Conservation (phyloP, 345 rosid genomes). For the Erodium maritimum region DNA sequence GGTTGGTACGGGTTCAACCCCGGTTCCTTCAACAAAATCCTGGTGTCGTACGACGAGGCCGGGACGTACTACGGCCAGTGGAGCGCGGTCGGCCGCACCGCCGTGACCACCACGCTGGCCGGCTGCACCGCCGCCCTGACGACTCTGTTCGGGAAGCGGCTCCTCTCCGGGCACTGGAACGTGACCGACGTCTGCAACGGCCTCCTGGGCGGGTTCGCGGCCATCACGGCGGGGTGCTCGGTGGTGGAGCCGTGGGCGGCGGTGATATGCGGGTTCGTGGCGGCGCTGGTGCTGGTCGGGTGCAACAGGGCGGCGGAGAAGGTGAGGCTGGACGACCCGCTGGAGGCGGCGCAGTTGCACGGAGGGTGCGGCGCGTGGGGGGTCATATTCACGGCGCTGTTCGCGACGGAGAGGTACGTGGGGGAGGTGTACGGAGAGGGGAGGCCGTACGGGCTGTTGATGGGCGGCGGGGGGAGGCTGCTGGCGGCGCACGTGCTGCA, state of each 20-base stretch:
- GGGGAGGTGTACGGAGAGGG: conserved; percentile 38
- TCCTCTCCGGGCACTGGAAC: conserved; percentile 52
- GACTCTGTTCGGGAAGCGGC: conserved; percentile 34
- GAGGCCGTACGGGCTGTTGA: conserved; percentile 35
- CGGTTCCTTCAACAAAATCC: conserved; percentile 39
- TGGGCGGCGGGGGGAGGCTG: conserved; percentile 58
- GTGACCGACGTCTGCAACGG: conserved; percentile 53
- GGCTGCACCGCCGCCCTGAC: conserved; percentile 39
- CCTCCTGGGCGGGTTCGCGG: conserved; percentile 42
- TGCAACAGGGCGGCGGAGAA: conserved; percentile 31
- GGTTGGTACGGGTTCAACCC: conserved; percentile 66
- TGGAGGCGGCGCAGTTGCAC: conserved; percentile 47
- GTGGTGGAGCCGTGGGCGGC: conserved; percentile 73
- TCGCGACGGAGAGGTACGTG: conserved; percentile 48
- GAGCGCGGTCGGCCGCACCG: conserved; percentile 38
- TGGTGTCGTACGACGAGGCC: conserved; percentile 39
- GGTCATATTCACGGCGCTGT: conserved; percentile 44
- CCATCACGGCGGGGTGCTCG: conserved; percentile 52
- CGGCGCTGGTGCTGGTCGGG: conserved; percentile 45
- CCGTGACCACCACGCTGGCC: conserved; percentile 41
- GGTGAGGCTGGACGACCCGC: conserved; percentile 45
- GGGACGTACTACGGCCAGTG: conserved; percentile 42
- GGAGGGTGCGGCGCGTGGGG: conserved; percentile 67
- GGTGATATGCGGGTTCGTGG: conserved; percentile 32
- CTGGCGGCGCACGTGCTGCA: conserved; percentile 35